Base-by-base conservation (phyloP, 2,329 filamentous ascomycete species). In the Penicillium expansum region DNA sequence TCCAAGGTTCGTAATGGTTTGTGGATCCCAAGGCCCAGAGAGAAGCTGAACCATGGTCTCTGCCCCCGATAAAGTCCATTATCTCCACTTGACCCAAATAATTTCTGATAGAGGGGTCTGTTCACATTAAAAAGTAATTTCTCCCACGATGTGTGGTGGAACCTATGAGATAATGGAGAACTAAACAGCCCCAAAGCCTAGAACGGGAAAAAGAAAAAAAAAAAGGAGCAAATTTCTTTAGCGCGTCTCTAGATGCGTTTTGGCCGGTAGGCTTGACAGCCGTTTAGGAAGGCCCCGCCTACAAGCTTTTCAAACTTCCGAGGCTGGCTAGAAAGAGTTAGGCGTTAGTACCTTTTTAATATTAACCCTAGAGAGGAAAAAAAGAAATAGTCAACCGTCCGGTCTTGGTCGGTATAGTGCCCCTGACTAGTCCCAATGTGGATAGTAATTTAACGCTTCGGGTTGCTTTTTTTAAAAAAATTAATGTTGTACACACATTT, bases 221-320 rank as follows among this genome's bases (percentile, higher is more conserved):
- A 42, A 49, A 48, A 33, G 33, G 50, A 59, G 51, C 45, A 48
- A 44, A 58, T 29, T 56, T 56, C 42, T 37, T 33, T 49, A 39
- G 42, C 43, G 43, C 29, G 13, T 30, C 27, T 30, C 5, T 11
- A 27, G 4, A 7, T 39, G 5, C 27, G 8, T 22, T 47, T 52
- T 61, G 58, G 47, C 55, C 56, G 44, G 48, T 41, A 56, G 54
- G 52, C 38, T 53, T 66, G 63, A 65, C 63, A 66, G 62, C 63
- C 62, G 63, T 66, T 66, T 55, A 49, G 47, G 35, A 44, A 43
- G 11, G 20, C 29, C 50, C 57, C n/a, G n/a, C n/a, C 30, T 56
- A 44, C 32, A 64, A 62, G 59, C 58, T 65, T 62, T 55, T 37
- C 16, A 22, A 41, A 32, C 45, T 49, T 51, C 44, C 47, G 30